Evolutionary conservation across 2,329 filamentous ascomycete species (phyloP), one percentile per base, ranked within the genome.

Genomic region (Diaporthe eres): DNA sequence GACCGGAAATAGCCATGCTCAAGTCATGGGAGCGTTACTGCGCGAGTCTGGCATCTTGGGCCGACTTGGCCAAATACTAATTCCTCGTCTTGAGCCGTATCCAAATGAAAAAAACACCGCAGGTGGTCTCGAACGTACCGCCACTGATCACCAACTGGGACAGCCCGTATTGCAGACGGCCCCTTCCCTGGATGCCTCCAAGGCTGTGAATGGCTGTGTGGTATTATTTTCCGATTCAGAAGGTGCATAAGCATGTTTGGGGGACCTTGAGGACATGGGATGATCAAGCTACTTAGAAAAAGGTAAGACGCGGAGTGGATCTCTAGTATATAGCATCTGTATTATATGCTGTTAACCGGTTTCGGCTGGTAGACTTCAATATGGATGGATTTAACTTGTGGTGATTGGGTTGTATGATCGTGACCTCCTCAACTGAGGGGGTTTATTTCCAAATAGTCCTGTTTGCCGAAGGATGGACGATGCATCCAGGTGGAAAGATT

Each of bases 41-140:
- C 39, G 13, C 25, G 13, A 31, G 60, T 22, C 60, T 22, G 19
- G 9, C 15, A 44, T 44, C 17, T 22, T 34, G 22, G 25, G 34
- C 25, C 19, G 25, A 31, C 61, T 47, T 65, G 61, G 42, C 61
- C 25, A 31, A 49, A 34, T 44, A 49, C 39, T 2, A 31, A 7
- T 31, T 3, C 25, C 19, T 42, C 13, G 19, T 28, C 28, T 31
- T 31, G 28, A 31, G 28, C 28, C 28, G 28, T 31, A 31, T 31
- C 28, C 28, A 31, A 31, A 31, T 44, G 15, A 31, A 28, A 31
- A 28, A 10, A 15, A 19, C 9, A 13, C n/a, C 6, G 19, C 44
- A 22, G 44, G 19, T 65, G 61, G 61, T 49, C 42, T 65, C 42
- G 61, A 65, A 65, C 61, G 25, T 31, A 25, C 61, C n/a, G 61